phyloP scores from a whole-genome alignment of 371 early-diverging fungal genomes.

The Mucor saturninus region DNA sequence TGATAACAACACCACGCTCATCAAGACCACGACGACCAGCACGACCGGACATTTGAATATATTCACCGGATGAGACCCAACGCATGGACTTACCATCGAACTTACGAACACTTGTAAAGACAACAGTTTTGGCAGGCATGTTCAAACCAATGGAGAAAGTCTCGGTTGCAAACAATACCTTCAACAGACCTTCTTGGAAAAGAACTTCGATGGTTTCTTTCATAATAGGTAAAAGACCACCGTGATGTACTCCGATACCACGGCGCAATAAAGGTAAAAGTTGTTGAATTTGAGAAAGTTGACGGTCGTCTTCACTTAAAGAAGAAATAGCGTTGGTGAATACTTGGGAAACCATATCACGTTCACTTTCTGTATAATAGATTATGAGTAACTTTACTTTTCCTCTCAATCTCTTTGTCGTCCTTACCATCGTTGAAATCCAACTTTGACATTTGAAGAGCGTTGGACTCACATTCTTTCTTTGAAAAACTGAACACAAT shows the following conservation, averaged over 20 bases:
- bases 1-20: conserved; percentile 97
- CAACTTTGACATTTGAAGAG: conserved; percentile 88
- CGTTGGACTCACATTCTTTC: conserved; percentile 96
- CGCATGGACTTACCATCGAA: conserved; percentile 94
- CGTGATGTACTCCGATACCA: conserved; percentile 99
- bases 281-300: conserved; percentile 94
- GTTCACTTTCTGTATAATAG: conserved; percentile 69
- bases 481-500: conserved; percentile 99
- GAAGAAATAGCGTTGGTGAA: conserved; percentile 94
- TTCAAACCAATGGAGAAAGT: conserved; percentile 99
- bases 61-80: conserved; percentile 97
- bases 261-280: conserved; percentile 93
- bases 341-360: conserved; percentile 87
- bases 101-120: conserved; percentile 97
- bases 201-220: conserved; percentile 99
- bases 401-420: neutral
- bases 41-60: conserved; percentile 99
- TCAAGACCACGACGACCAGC: conserved; percentile 98
- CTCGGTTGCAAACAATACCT: conserved; percentile 99
- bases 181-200: conserved; percentile 98
- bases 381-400: neutral
- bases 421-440: conserved; percentile 87
- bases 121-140: conserved; percentile 99
- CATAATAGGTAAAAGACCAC: conserved; percentile 98
- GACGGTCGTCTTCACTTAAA: conserved; percentile 93